Evolutionary conservation across 2,329 filamentous ascomycete species (phyloP), one percentile per base, ranked within the genome.

Genomic region (Seiridium unicorne): DNA sequence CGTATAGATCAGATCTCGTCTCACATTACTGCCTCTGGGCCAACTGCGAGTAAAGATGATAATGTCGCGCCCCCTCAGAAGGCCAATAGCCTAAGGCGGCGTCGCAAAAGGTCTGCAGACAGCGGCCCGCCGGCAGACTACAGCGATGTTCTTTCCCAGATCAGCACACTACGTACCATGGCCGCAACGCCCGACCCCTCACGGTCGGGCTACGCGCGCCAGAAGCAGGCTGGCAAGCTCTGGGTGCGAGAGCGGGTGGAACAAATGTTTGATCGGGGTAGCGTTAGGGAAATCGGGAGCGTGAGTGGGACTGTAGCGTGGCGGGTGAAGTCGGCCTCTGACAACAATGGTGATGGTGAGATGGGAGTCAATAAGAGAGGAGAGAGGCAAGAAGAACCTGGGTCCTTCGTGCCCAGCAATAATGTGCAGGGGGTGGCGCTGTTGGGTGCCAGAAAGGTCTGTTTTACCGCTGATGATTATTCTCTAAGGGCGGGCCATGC

Each of bases 391-490:
- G 75, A 58, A 44, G 46, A 58, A 32, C 55, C 55, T 2, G 55
- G 38, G 13, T 58, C 76, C 0, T 89, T 83, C 65, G 74, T 81
- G 4, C 86, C 86, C 0, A 84, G 79, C 60, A 89, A 89, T 63
- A 89, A 88, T 66, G 79, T 88, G 2, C 85, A 89, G 65, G 86
- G 84, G 0, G 80, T 83, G 58, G 84, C 85, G 2, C 76, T 73
- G 51, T 66, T 88, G 34, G 71, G 77, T 26, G 83, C 82, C 0
- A 73, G 86, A 44, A 79, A 80, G 58, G 76, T 89, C 3, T 73
- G 88, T 0, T 81, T 89, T 54, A 88, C 86, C 0, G 85, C 85
- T 0, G 86, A 89, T 67, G 86, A 89, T 68, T 89, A 88, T 64
- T 83, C 80, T 1, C 81, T 89, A 35, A 76, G 86, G 5, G 84